Conservation (phyloP, 2,329 filamentous ascomycete genomes). For the Fusarium xylarioides region DNA sequence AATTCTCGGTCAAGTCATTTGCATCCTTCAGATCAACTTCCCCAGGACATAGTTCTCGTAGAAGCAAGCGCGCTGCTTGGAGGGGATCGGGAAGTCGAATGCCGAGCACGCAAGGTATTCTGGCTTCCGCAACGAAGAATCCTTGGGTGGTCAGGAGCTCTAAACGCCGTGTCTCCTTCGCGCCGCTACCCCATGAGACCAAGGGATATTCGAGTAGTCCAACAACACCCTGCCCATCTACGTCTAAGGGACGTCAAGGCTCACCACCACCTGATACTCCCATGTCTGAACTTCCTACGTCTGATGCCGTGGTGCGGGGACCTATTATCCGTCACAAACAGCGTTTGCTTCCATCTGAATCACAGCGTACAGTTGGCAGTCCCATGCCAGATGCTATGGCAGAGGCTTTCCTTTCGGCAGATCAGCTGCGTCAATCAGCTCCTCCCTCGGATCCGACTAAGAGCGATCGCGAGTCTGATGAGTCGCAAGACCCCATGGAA, state of each 20-base stretch:
- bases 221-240: slow-evolving; percentile 14
- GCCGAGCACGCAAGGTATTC: slow-evolving; percentile 48
- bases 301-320: slow-evolving; percentile 52
- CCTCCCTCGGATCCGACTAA: slow-evolving; percentile 9
- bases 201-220: slow-evolving; percentile 6
- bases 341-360: slow-evolving; percentile 53
- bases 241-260: slow-evolving; percentile 36
- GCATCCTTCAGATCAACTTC: slow-evolving; percentile 62
- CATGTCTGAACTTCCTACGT: slow-evolving; percentile 47
- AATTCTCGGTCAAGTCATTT: slow-evolving; percentile 61
- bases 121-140: slow-evolving; percentile 49
- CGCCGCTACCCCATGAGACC: slow-evolving; percentile 44
- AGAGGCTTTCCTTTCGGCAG: slow-evolving; percentile 38
- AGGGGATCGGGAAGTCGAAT: slow-evolving; percentile 39
- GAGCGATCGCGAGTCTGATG: slow-evolving; percentile 17
- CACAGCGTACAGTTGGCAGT: slow-evolving; percentile 46
- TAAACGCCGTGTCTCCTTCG: slow-evolving; percentile 51
- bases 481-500: slow-evolving; percentile 47
- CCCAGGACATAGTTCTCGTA: slow-evolving; percentile 47
- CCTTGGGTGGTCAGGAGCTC: slow-evolving; percentile 43
- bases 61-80: slow-evolving; percentile 24
- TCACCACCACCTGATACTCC: slow-evolving; percentile 57
- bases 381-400: slow-evolving; percentile 42
- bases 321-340: slow-evolving; percentile 36
- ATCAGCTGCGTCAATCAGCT: slow-evolving; percentile 26